A percentile compares a stretch with the other conserved stretches of the same genome.
Evolutionary conservation across 306 rosid species (phyloP).

Genomic region (Adenanthera pavonina): DNA sequence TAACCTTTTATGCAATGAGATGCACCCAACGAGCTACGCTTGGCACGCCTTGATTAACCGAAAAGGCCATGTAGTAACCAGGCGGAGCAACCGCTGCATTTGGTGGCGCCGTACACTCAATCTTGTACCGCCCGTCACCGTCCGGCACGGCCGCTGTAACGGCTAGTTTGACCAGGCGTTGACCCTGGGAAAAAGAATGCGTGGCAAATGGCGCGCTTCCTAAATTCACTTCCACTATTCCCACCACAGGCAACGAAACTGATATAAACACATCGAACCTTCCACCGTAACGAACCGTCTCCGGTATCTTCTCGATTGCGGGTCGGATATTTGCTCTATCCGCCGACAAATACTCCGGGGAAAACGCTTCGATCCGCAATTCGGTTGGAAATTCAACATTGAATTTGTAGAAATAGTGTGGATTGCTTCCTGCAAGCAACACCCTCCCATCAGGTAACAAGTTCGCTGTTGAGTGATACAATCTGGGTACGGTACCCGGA

Average conservation of each 20-base stretch:
- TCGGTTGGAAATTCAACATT: constrained; percentile 70
- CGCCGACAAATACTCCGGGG: constrained; percentile 71
- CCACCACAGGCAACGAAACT: constrained; percentile 71
- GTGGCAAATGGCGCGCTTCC: constrained; percentile 82
- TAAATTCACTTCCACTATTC: constrained; percentile 73
- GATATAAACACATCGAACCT: constrained; percentile 59
- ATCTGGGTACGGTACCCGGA: constrained; percentile 75
- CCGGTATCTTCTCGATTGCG: constrained; percentile 54
- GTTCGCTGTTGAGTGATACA: constrained; percentile 88
- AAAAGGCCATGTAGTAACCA: constrained; percentile 85
- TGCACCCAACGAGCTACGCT: constrained; percentile 87
- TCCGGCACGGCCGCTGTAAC: constrained; percentile 57
- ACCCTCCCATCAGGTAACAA: constrained; percentile 83
- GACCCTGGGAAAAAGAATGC: constrained; percentile 93
- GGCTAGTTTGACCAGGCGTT: constrained; percentile 72
- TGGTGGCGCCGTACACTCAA: constrained; percentile 71
- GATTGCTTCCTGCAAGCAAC: constrained; percentile 79
- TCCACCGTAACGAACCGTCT: constrained; percentile 60
- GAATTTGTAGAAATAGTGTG: constrained; percentile 66
- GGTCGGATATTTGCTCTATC: constrained; percentile 75
- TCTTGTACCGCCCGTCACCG: constrained; percentile 49
- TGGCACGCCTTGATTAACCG: constrained; percentile 91
- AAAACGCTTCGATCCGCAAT: constrained; percentile 74
- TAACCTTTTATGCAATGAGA: constrained; percentile 17
- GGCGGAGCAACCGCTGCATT: constrained; percentile 81